Percentiles rank a stretch among this genome's conserved stretches.
Evolutionary conservation across 179 eudicot species (phyloP).

Genomic region (Carnegiea gigantea): DNA sequence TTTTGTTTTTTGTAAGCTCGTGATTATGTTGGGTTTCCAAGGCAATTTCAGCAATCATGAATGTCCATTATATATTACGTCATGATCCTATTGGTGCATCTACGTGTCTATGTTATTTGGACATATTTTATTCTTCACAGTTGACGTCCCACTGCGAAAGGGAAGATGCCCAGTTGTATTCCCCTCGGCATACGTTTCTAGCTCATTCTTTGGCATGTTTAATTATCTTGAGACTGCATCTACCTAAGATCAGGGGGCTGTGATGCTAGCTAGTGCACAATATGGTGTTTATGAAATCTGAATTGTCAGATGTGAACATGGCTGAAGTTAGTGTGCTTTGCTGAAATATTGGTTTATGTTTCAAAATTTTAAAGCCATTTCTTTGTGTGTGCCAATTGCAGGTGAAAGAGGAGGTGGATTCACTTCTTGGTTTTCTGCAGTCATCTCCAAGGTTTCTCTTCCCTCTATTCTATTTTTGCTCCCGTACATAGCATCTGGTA

Average conservation of each 20-base stretch:
- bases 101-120: background rate
- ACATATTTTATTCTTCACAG: background rate
- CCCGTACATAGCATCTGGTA: background rate
- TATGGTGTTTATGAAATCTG: background rate
- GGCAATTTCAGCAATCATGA: background rate
- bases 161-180: background rate
- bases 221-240: too few relatives aligned
- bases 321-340: background rate
- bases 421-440: slow-evolving; percentile 16
- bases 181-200: background rate
- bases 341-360: background rate
- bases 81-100: background rate
- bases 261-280: background rate
- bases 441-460: slow-evolving; percentile 37
- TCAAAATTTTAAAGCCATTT: background rate
- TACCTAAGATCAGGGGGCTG: background rate
- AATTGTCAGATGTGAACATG: too few relatives aligned
- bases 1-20: background rate
- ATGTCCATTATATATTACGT: background rate
- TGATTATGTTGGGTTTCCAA: background rate
- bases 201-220: background rate
- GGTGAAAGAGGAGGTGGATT: slow-evolving; percentile 42
- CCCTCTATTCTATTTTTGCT: too few relatives aligned
- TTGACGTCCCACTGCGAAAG: background rate
- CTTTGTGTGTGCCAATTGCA: background rate